Conservation (phyloP, 2,329 filamentous ascomycete genomes). For the Phaeosphaeriaceae sp. region DNA sequence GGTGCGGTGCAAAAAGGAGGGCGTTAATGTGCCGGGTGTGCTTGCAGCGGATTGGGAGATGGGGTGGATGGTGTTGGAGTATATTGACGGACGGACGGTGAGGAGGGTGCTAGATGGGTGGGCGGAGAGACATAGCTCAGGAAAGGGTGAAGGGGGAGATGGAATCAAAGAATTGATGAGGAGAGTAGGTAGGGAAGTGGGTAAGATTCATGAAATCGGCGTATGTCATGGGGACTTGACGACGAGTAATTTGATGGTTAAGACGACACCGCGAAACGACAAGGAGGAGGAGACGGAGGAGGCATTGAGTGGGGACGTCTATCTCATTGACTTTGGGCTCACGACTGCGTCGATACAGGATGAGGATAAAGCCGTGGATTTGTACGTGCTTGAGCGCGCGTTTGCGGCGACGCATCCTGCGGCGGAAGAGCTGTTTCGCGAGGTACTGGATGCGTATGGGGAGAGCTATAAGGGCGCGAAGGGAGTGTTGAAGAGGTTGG, state of each 20-base stretch:
- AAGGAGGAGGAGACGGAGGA: neutral
- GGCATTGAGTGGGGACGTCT: constrained; percentile 71
- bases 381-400: constrained; percentile 93
- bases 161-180: constrained; percentile 64
- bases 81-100: constrained; percentile 69
- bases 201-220: constrained; percentile 79
- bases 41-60: constrained; percentile 70
- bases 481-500: constrained; percentile 78
- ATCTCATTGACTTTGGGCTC: constrained; percentile 94
- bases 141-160: constrained; percentile 24
- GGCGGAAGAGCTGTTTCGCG: constrained; percentile 76
- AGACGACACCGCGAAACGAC: neutral
- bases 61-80: constrained; percentile 63
- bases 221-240: constrained; percentile 95
- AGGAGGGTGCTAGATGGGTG: constrained; percentile 72
- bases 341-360: constrained; percentile 81
- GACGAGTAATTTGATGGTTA: constrained; percentile 93
- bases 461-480: constrained; percentile 76
- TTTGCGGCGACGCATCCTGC: constrained; percentile 94
- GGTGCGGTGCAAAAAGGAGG: constrained; percentile 77
- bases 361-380: constrained; percentile 92
- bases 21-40: constrained; percentile 81
- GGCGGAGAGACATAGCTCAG: constrained; percentile 53
- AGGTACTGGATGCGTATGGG: constrained; percentile 77
- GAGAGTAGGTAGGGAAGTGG: constrained; percentile 74